A percentile compares a stretch with the other conserved stretches of the same genome.
Conservation (phyloP, 345 rosid genomes). For the Rubroshorea leprosula region DNA sequence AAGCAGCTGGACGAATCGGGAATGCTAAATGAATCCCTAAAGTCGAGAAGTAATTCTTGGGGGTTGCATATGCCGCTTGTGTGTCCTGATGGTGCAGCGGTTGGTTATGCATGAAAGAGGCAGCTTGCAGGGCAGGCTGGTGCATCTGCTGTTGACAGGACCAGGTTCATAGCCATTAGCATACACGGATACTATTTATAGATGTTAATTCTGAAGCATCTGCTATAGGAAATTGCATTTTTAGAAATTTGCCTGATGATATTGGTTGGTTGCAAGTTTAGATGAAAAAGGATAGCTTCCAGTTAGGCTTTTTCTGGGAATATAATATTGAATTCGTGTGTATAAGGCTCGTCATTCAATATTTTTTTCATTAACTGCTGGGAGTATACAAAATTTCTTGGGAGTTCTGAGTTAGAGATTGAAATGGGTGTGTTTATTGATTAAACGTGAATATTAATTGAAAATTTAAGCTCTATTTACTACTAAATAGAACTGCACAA, state of each 20-base stretch:
- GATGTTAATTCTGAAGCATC: too few species aligned
- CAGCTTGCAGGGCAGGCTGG: constrained; percentile 99
- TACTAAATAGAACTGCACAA: not conserved
- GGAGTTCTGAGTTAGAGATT: not conserved
- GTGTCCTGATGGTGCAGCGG: constrained; percentile 96
- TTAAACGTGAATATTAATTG: not conserved
- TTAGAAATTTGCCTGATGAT: too few species aligned
- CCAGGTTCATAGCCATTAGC: constrained; percentile 41
- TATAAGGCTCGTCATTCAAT: not conserved
- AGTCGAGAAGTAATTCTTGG: constrained; percentile 80
- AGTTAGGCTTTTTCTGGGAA: too few species aligned
- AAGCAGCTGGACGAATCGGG: constrained; percentile 86
- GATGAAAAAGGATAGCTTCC: too few species aligned
- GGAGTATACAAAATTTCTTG: not conserved
- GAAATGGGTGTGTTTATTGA: not conserved
- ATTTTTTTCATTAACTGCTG: not conserved
- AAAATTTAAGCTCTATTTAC: not conserved
- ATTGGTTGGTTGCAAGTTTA: too few species aligned
- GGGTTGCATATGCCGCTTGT: constrained; percentile 93
- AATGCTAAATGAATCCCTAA: constrained; percentile 68
- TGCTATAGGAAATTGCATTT: too few species aligned
- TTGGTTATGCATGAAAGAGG: constrained; percentile 96
- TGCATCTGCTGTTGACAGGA: constrained; percentile 96
- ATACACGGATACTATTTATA: not conserved
- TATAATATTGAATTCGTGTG: too few species aligned